Conservation (phyloP, 805 yeast species). For the Candida sphagnicola region DNA sequence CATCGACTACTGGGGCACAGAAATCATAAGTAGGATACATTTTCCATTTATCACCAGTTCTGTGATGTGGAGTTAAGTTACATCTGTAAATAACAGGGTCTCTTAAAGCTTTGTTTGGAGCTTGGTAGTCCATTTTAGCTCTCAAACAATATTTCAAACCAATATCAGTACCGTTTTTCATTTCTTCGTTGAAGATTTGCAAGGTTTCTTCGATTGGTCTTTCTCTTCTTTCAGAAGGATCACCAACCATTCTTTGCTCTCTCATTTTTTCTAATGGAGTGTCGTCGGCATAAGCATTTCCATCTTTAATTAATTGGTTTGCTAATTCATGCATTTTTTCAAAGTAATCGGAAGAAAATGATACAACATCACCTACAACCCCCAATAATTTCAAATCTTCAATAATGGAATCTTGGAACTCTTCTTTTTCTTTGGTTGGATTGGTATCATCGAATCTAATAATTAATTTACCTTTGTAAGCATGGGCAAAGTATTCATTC, state of each 20-base stretch:
- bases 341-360: conserved; percentile 93
- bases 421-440: conserved; percentile 94
- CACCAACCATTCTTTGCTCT: conserved; percentile 98
- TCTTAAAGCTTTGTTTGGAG: conserved; percentile 90
- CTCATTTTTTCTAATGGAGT: conserved; percentile 94
- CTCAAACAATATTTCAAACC: conserved; percentile 92
- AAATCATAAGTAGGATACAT: conserved; percentile 98
- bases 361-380: conserved; percentile 82
- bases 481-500: conserved; percentile 94
- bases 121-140: conserved; percentile 92
- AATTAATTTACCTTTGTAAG: conserved; percentile 93
- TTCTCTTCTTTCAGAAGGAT: conserved; percentile 87
- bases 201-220: conserved; percentile 91
- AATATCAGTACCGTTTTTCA: conserved; percentile 90
- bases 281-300: conserved; percentile 96
- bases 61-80: conserved; percentile 95
- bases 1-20: conserved; percentile 96
- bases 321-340: conserved; percentile 86
- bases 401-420: conserved; percentile 89
- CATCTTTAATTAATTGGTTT: conserved; percentile 84
- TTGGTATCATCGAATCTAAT: conserved; percentile 98
- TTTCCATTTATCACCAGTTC: conserved; percentile 92
- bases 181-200: conserved; percentile 79
- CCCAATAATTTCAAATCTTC: conserved; percentile 91
- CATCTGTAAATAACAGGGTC: conserved; percentile 98